phyloP scores from a whole-genome alignment of 1,284 basidiomycete species.

The Somion occarium region DNA sequence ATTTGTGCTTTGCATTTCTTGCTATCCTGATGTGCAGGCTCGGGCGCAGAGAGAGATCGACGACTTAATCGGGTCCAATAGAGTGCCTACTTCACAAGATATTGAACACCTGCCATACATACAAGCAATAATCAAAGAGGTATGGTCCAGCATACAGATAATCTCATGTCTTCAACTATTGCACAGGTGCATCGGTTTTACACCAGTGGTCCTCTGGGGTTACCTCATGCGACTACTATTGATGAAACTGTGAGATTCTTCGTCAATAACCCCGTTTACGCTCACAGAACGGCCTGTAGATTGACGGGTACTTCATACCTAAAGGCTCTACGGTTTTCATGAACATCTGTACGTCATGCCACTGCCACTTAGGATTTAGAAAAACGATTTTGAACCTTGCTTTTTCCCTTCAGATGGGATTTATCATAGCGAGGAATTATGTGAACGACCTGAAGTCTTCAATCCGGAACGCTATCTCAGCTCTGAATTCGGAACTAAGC shows the following conservation, averaged over 20 bases:
- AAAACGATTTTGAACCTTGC: neutral
- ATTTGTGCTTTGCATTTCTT: slow-evolving; percentile 25
- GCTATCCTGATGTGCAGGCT: slow-evolving; percentile 26
- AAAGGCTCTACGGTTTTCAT: slow-evolving; percentile 4
- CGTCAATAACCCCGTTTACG: no score
- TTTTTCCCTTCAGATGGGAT: slow-evolving; percentile 2
- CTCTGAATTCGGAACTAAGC: slow-evolving; percentile 3
- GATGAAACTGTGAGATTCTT: slow-evolving; percentile 2
- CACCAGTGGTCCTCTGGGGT: neutral
- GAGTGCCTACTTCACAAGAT: slow-evolving; percentile 31
- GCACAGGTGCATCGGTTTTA: slow-evolving; percentile 4
- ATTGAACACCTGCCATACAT: slow-evolving; percentile 29
- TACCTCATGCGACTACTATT: neutral
- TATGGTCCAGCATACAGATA: slow-evolving; percentile 8
- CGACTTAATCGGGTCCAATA: slow-evolving; percentile 28
- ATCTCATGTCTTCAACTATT: neutral
- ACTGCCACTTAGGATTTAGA: neutral
- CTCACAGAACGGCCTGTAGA: no score
- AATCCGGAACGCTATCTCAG: slow-evolving; percentile 5
- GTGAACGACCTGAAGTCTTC: slow-evolving; percentile 3
- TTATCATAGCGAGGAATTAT: slow-evolving; percentile 2
- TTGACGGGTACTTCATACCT: slow-evolving; percentile 4
- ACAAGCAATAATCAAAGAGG: slow-evolving; percentile 33
- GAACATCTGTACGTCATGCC: slow-evolving; percentile 1
- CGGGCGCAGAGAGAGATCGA: slow-evolving; percentile 33